Conservation (phyloP, 2,329 filamentous ascomycete species). For the Chaetomiaceae sp. region DNA sequence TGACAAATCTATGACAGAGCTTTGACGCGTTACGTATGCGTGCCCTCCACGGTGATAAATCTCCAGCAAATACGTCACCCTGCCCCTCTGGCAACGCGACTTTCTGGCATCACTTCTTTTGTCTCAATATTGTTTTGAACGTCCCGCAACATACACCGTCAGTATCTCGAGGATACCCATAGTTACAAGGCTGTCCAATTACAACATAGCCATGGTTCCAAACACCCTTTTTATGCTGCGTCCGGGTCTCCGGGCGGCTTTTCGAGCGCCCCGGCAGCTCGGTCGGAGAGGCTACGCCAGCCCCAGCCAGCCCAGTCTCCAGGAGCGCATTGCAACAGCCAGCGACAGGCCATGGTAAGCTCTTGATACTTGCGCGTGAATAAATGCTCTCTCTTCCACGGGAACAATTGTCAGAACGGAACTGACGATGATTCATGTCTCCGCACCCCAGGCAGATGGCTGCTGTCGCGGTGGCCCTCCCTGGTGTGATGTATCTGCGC, state of each 20-base stretch:
- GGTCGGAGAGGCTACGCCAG: slow-evolving; percentile 20
- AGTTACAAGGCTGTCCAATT: too few relatives aligned
- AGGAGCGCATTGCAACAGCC: slow-evolving; percentile 10
- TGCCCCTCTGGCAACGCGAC: too few relatives aligned
- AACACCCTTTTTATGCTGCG: slow-evolving; percentile 5
- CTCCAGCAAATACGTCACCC: neutral
- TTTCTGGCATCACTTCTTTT: too few relatives aligned
- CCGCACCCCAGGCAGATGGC: slow-evolving; percentile 15
- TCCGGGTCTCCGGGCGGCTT: slow-evolving; percentile 4
- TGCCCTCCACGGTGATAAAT: neutral
- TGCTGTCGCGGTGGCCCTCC: slow-evolving; percentile 18
- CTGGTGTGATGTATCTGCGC: slow-evolving; percentile 17
- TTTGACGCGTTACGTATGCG: too few relatives aligned
- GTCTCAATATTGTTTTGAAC: too few relatives aligned
- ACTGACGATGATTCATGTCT: neutral
- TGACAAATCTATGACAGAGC: too few relatives aligned
- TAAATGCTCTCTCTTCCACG: neutral
- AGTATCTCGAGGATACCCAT: too few relatives aligned
- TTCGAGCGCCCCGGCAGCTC: slow-evolving; percentile 3
- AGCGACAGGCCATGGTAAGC: slow-evolving; percentile 23
- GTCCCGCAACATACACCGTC: too few relatives aligned
- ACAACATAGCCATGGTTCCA: slow-evolving; percentile 9
- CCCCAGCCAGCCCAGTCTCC: too few relatives aligned
- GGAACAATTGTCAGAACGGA: neutral
- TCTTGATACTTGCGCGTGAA: neutral